These are phyloP conservation scores for Zygnema circumcarinatum DNA, from an alignment of 139 green algal genomes.

Conservation along the genomic window DNA sequence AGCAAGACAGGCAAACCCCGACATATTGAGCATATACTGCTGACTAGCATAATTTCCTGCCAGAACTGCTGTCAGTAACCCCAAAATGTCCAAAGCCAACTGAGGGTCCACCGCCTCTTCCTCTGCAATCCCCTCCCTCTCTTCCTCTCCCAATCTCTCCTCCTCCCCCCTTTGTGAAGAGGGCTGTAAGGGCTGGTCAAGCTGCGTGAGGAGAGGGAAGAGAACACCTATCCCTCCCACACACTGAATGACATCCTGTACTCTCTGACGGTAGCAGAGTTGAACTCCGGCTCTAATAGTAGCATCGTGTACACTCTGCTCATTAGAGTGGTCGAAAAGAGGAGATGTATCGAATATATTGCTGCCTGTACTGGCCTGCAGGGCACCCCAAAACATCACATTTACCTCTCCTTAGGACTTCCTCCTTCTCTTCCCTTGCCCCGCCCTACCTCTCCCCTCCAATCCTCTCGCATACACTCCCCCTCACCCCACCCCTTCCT, in stretches of 20 bases:
- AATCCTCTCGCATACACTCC: no score
- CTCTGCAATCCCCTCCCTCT: background rate
- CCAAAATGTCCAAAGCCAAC: constrained; percentile 38
- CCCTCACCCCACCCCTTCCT: no score
- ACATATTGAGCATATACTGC: constrained; percentile 41
- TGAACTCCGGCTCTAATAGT: constrained; percentile 24
- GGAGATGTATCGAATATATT: constrained; percentile 28
- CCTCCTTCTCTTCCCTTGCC: no score
- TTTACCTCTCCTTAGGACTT: no score
- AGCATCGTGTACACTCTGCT: background rate
- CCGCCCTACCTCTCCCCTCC: no score
- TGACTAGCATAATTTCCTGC: constrained; percentile 31
- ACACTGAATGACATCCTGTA: constrained; percentile 55
- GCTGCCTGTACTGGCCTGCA: constrained; percentile 19
- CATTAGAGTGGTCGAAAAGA: background rate
- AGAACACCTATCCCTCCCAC: constrained; percentile 45
- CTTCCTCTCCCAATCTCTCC: background rate
- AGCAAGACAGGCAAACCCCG: constrained; percentile 26
- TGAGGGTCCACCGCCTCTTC: constrained; percentile 13
- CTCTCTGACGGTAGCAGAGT: constrained; percentile 14
- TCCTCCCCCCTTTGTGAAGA: constrained; percentile 6
- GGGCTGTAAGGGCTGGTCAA: no score
- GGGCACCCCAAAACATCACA: background rate
- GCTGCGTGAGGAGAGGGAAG: constrained; percentile 54
- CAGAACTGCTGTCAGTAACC: constrained; percentile 43